Base-by-base conservation (phyloP, 1,284 basidiomycete species). In the Fistulinella staudtii region DNA sequence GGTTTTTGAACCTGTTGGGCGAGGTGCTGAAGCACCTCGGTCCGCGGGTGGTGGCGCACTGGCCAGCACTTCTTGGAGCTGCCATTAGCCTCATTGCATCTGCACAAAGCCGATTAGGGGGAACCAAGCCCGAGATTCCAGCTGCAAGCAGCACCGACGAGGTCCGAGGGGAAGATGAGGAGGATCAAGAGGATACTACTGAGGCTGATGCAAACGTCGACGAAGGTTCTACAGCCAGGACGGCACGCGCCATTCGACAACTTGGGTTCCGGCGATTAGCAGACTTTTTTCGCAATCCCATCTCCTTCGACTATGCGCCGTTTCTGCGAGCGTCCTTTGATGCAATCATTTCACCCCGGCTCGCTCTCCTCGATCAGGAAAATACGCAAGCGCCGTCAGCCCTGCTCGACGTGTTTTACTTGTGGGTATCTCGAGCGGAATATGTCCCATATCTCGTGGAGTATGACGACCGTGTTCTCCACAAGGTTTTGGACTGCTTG, bases 381-480 rank as follows among this genome's bases (percentile, higher is more conserved):
- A 97, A 94, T 57, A 91, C 89, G 0, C 95, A 99, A 66, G 79
- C 90, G 0, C 93, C 94, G 0, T 95, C 93, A 0, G 85, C 92
- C 0, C 73, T 97, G 22, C 72, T 99, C 31, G 91, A 96, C 27
- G 73, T 99, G 1, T 88, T 98, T 64, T 77, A 84, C 48, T 72
- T 79, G 3, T 96, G 95, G 85, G 81, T 89, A 0, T 63, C 72
- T 8, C 73, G 77, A 21, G 68, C 70, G 1, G 75, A 83, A 9
- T 79, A 84, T 46, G 74, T 80, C 9, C 60, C 60, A 5, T 81
- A 80, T 58, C 73, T 98, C 17, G 81, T 85, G 36, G 68, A 78
- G 15, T 87, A 83, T 58, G 89, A 98, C 58, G 54, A 70, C 1
- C 71, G 74, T 1, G 75, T 89, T 2, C 66, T 99, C 13, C 83